Evolutionary conservation across 2,329 filamentous ascomycete genomes (phyloP).

Genomic region (Lizonia empirigonia): DNA sequence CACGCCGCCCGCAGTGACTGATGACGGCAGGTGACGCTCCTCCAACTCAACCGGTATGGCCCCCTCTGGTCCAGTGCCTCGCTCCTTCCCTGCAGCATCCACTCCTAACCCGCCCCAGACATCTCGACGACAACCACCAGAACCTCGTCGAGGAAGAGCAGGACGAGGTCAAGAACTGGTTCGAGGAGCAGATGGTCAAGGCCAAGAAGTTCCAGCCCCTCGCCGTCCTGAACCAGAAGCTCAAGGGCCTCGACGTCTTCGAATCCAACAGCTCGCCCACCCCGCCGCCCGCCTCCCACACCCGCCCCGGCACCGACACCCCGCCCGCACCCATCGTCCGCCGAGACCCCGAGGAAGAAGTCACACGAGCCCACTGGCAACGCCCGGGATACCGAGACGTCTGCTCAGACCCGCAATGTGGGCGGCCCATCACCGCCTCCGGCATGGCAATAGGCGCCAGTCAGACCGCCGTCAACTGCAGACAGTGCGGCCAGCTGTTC

Average conservation of each 20-base stretch:
- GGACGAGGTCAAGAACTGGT: slow-evolving; percentile 96
- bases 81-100: neutral
- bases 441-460: slow-evolving; percentile 73
- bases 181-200: slow-evolving; percentile 91
- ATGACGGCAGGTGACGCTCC: slow-evolving; percentile 73
- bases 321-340: slow-evolving; percentile 27
- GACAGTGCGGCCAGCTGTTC: slow-evolving; percentile 90
- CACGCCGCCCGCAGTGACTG: slow-evolving; percentile 27
- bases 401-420: slow-evolving; percentile 88
- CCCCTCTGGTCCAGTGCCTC: neutral
- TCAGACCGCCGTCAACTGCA: slow-evolving; percentile 88
- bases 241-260: slow-evolving; percentile 90
- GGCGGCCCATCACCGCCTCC: slow-evolving; percentile 45
- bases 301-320: slow-evolving; percentile 42
- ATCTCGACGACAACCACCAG: slow-evolving; percentile 87
- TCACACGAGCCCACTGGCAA: slow-evolving; percentile 91
- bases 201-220: slow-evolving; percentile 92
- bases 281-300: slow-evolving; percentile 44
- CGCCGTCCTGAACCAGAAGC: slow-evolving; percentile 88
- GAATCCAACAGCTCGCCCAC: slow-evolving; percentile 79
- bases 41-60: slow-evolving; percentile 75
- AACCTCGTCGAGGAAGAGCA: slow-evolving; percentile 87
- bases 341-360: slow-evolving; percentile 84
- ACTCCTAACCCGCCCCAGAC: slow-evolving; percentile 53
- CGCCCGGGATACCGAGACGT: slow-evolving; percentile 71